Evolutionary conservation across 129 eudicot species (phyloP).

Genomic region (Solidago caesia): DNA sequence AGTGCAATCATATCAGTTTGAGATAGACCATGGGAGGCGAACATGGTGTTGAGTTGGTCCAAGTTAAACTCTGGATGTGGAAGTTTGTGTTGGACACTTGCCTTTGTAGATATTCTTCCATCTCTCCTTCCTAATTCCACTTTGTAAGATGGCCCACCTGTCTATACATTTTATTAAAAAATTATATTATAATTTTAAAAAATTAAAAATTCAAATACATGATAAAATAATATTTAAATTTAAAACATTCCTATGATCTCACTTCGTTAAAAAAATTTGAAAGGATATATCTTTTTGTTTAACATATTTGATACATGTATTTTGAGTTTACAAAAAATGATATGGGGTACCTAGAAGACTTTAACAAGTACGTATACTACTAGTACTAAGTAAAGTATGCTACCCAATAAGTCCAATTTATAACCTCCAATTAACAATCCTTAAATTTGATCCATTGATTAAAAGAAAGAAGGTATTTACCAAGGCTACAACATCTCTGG

Average conservation of each 20-base stretch:
- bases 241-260: background rate
- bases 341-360: too few relatives aligned
- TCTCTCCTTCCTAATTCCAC: constrained; percentile 85
- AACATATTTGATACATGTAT: too few relatives aligned
- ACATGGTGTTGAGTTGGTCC: constrained; percentile 60
- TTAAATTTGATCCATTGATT: too few relatives aligned
- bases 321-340: too few relatives aligned
- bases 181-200: background rate
- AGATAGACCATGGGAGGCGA: constrained; percentile 57
- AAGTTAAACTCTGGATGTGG: constrained; percentile 55
- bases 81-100: constrained; percentile 56
- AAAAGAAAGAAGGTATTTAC: constrained; percentile 29
- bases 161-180: constrained; percentile 33
- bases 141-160: constrained; percentile 72
- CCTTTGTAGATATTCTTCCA: constrained; percentile 64
- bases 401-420: too few relatives aligned
- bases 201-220: background rate
- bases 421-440: too few relatives aligned
- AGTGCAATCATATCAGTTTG: constrained; percentile 82
- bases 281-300: too few relatives aligned
- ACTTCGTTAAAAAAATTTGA: too few relatives aligned
- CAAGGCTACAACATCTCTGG: constrained; percentile 84
- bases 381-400: too few relatives aligned
- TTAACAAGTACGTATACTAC: too few relatives aligned
- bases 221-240: background rate